Evolutionary conservation across 164 flowering plant species (phyloP).

Genomic region (Houttuynia cordata): DNA sequence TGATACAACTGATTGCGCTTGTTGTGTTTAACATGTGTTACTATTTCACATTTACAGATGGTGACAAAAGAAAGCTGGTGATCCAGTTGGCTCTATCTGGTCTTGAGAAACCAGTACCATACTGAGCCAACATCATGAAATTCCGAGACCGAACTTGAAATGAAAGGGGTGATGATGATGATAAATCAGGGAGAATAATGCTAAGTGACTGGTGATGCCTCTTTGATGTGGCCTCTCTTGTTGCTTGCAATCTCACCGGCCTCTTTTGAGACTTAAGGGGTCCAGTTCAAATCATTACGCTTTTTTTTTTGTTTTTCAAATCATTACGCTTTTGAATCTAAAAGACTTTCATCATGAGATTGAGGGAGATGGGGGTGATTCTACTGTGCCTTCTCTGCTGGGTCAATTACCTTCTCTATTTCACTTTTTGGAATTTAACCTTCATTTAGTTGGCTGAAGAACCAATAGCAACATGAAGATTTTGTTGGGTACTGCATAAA

Average conservation of each 20-base stretch:
- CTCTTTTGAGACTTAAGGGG: neutral
- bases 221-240: conserved; percentile 4
- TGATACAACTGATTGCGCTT: too few relatives aligned
- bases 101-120: conserved; percentile 14
- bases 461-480: too few relatives aligned
- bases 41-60: too few relatives aligned
- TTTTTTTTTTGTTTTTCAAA: too few relatives aligned
- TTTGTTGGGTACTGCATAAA: too few relatives aligned
- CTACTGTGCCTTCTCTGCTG: neutral
- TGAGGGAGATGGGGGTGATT: neutral
- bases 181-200: conserved; percentile 2
- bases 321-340: neutral
- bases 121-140: conserved; percentile 23
- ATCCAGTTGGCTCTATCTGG: conserved; percentile 20
- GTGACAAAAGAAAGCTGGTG: neutral
- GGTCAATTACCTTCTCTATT: neutral
- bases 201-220: neutral
- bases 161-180: conserved; percentile 17
- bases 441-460: too few relatives aligned
- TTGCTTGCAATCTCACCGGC: conserved; percentile 16
- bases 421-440: too few relatives aligned
- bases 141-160: conserved; percentile 13
- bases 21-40: too few relatives aligned
- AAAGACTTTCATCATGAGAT: conserved; percentile 9
- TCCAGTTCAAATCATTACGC: neutral